Evolutionary conservation across 306 rosid species (phyloP).

Genomic region (Pterocarpus macrocarpus): DNA sequence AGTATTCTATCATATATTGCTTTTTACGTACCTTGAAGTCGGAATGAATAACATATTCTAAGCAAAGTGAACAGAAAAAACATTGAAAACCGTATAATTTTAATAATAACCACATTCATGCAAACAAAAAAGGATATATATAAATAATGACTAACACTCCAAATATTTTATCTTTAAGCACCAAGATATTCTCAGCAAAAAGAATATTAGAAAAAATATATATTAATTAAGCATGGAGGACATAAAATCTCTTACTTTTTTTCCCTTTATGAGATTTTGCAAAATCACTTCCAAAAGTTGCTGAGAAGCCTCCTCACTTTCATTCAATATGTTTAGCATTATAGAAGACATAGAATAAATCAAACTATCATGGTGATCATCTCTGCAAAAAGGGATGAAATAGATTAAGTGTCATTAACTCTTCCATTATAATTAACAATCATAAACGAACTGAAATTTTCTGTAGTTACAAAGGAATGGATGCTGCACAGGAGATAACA

Average conservation of each 20-base stretch:
- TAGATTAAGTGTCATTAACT: conserved; percentile 37
- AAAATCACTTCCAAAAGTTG: conserved; percentile 78
- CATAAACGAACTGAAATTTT: conserved; percentile 4
- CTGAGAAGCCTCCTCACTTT: conserved; percentile 75
- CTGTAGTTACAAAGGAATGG: conserved; percentile 10
- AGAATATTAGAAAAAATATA: conserved; percentile 1
- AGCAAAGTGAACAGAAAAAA: too few species aligned
- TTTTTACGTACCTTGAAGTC: too few species aligned
- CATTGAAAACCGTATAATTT: too few species aligned
- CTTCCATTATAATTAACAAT: conserved; percentile 41
- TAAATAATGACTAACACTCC: neutral
- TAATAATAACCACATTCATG: conserved; percentile 15
- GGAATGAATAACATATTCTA: too few species aligned
- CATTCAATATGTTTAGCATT: conserved; percentile 55
- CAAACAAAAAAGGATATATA: neutral
- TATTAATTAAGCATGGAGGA: neutral
- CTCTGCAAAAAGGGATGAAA: conserved; percentile 54
- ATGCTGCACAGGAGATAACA: conserved; percentile 8
- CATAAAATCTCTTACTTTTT: conserved; percentile 57
- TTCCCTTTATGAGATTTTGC: conserved; percentile 73
- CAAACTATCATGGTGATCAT: conserved; percentile 72
- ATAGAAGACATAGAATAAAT: conserved; percentile 72
- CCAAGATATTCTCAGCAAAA: conserved; percentile 9
- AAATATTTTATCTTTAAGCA: conserved; percentile 5
- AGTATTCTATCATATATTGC: too few species aligned